Evolutionary conservation across 2,329 filamentous ascomycete species (phyloP).

Genomic region (Aspergillus clavatus): DNA sequence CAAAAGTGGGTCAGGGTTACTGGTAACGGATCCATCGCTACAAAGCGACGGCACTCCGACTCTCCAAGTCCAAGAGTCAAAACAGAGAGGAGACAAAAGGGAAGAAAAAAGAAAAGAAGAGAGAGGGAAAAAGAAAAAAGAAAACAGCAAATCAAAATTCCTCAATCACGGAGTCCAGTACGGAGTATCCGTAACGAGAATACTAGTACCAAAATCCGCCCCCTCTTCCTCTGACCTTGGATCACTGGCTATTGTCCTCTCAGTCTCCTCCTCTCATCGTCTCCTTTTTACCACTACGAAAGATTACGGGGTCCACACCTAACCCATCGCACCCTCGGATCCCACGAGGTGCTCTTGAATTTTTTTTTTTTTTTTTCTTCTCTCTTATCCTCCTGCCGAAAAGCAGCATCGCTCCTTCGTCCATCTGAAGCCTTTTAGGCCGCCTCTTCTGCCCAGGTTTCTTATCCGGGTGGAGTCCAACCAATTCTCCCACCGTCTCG

Average conservation of each 20-base stretch:
- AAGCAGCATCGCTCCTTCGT: slow-evolving; percentile 20
- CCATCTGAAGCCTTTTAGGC: slow-evolving; percentile 28
- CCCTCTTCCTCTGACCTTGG: no score
- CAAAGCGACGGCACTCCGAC: slow-evolving; percentile 20
- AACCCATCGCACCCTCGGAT: slow-evolving; percentile 36
- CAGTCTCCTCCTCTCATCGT: slow-evolving; percentile 11
- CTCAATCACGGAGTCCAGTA: slow-evolving; percentile 10
- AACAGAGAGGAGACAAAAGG: slow-evolving; percentile 2
- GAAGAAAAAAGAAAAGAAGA: slow-evolving; percentile 2
- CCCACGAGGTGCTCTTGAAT: slow-evolving; percentile 31
- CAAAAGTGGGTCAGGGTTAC: slow-evolving; percentile 17
- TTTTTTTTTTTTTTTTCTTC: not conserved
- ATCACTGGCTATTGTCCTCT: no score
- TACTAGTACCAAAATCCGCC: no score
- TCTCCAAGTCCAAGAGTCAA: slow-evolving; percentile 7
- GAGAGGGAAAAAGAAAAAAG: slow-evolving; percentile 1
- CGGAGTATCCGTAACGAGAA: not conserved
- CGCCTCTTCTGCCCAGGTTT: slow-evolving; percentile 26
- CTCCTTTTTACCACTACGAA: slow-evolving; percentile 5
- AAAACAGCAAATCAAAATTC: slow-evolving; percentile 14
- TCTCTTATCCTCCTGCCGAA: slow-evolving; percentile 19
- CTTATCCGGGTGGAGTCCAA: slow-evolving; percentile 24
- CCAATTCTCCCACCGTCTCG: slow-evolving; percentile 20
- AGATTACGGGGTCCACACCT: slow-evolving; percentile 27
- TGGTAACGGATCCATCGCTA: slow-evolving; percentile 22